These are phyloP conservation scores for Psilocybe subaeruginosa DNA, from an alignment of 768 basidiomycete genomes.

Conservation along the genomic window DNA sequence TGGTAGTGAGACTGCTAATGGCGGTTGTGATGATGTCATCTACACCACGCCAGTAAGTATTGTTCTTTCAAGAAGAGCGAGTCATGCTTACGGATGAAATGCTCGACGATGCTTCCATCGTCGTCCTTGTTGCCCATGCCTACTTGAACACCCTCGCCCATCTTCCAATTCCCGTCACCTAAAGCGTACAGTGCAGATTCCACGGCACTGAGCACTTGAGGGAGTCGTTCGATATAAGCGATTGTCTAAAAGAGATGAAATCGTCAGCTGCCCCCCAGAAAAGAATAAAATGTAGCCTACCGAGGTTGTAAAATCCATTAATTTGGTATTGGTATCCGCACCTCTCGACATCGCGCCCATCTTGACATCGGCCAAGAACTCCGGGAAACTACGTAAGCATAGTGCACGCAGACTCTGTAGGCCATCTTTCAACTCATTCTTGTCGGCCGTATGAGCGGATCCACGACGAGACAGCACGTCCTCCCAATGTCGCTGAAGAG, in stretches of 20 bases:
- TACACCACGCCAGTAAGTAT: slow-evolving; percentile 26
- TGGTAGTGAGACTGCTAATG: slow-evolving; percentile 58
- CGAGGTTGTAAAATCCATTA: slow-evolving; percentile 62
- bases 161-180: slow-evolving; percentile 91
- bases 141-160: slow-evolving; percentile 81
- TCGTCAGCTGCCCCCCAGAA: neutral
- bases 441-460: slow-evolving; percentile 42
- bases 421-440: slow-evolving; percentile 76
- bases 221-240: slow-evolving; percentile 69
- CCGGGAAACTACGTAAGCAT: slow-evolving; percentile 82
- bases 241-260: slow-evolving; percentile 49
- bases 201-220: slow-evolving; percentile 70
- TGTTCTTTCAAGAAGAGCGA: neutral
- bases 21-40: slow-evolving; percentile 78
- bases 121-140: slow-evolving; percentile 50
- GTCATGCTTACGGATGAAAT: slow-evolving; percentile 67
- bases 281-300: slow-evolving; percentile 36
- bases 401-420: slow-evolving; percentile 64
- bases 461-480: slow-evolving; percentile 58
- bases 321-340: slow-evolving; percentile 63
- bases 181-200: slow-evolving; percentile 66
- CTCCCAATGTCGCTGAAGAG: slow-evolving; percentile 68
- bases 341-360: slow-evolving; percentile 57
- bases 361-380: slow-evolving; percentile 81
- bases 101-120: slow-evolving; percentile 67